Evolutionary conservation across 2,329 filamentous ascomycete species (phyloP).

Genomic region (Tolypocladium paradoxum): DNA sequence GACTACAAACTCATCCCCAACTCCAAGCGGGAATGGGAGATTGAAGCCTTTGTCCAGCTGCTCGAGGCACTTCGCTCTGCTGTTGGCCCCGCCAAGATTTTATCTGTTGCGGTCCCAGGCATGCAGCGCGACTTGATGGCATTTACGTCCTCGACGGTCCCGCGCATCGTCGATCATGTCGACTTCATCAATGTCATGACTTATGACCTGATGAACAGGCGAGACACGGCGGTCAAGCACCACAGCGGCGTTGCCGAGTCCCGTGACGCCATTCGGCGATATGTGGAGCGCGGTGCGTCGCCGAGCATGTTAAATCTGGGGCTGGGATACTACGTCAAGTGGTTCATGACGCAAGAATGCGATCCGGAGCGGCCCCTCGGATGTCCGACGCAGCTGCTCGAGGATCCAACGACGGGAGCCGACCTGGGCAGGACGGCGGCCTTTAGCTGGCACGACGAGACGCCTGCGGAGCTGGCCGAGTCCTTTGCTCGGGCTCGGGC

Average conservation of each 20-base stretch:
- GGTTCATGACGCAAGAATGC: constrained; percentile 40
- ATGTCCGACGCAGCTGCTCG: constrained; percentile 44
- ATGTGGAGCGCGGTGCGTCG: constrained; percentile 43
- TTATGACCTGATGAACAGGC: constrained; percentile 61
- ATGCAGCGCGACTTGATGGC: constrained; percentile 56
- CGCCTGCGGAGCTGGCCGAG: constrained; percentile 38
- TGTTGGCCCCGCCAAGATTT: constrained; percentile 44
- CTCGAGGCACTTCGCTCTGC: constrained; percentile 46
- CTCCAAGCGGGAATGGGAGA: constrained; percentile 46
- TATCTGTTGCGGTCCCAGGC: constrained; percentile 61
- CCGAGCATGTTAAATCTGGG: constrained; percentile 48
- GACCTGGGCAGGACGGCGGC: constrained; percentile 47
- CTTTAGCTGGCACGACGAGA: constrained; percentile 49
- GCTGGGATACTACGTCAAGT: constrained; percentile 59
- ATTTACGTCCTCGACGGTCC: constrained; percentile 46
- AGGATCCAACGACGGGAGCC: constrained; percentile 45
- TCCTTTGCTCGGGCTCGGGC: constrained; percentile 48
- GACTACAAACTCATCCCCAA: constrained; percentile 60
- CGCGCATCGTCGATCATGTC: constrained; percentile 45
- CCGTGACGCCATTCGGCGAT: constrained; percentile 43
- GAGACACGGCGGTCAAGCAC: constrained; percentile 52
- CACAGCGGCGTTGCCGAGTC: constrained; percentile 52
- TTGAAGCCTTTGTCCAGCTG: constrained; percentile 51
- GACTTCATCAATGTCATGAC: constrained; percentile 62
- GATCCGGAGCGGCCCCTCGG: constrained; percentile 33